Evolutionary conservation across 2,329 filamentous ascomycete species (phyloP), one percentile per base, ranked within the genome.

Genomic region (Fusarium haematococcum): DNA sequence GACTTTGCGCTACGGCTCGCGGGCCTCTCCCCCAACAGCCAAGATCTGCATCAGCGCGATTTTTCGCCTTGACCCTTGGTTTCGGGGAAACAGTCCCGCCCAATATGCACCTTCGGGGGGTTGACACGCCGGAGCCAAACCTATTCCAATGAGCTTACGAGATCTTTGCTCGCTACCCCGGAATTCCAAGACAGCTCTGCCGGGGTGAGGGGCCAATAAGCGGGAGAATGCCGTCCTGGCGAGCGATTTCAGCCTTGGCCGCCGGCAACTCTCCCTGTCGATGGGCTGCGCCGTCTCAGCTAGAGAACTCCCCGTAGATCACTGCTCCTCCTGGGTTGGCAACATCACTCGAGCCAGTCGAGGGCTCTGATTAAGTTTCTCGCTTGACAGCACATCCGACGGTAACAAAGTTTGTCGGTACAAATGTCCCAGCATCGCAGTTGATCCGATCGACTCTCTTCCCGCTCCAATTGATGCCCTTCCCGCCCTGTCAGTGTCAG

Each of bases 11-110:
- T 70, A 68, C 16, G 23, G 59, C 57, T 60, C 37, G 20, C 33
- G 20, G 33, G 20, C 43, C 59, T 41, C 71, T 39, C 61, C 50
- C 10, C 11, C 14, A 25, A 23, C 16, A 43, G 70, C 14, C 16
- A 71, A 30, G 63, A 73, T 73, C 63, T 30, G 23, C 70, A 62
- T 8, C n/a, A 56, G 71, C 64, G 67, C 70, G 62, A 68, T 71
- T 73, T 73, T 69, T 33, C 41, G 43, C 16, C 35, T 58, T 27
- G 45, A 64, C 27, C 35, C 65, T 45, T 48, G 13, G 33, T 14
- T 18, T 37, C 45, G 54, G 20, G 52, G 25, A 50, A 48, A 45
- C 20, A 16, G 23, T 25, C 23, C 20, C 41, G 20, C 41, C 41
- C n/a, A 14, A 63, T 48, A 72, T 67, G 61, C 66, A 59, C 62